phyloP scores from a whole-genome alignment of 2,329 filamentous ascomycete species.

The Fusarium pseudograminearum region DNA sequence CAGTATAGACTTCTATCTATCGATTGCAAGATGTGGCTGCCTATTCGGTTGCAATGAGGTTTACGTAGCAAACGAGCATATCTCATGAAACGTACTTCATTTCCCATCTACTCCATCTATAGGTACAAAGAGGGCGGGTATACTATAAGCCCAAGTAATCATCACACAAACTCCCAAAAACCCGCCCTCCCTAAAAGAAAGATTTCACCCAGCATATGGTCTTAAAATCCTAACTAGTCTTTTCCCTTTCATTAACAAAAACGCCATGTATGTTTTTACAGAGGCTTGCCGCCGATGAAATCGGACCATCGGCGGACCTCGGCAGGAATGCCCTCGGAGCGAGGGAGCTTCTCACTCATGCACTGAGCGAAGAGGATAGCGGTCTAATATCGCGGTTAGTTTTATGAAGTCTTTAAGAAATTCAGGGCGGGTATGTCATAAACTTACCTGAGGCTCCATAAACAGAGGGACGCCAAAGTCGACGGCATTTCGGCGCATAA shows the following conservation, averaged over 20 bases:
- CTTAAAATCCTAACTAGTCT: conserved; percentile 1
- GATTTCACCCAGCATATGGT: conserved; percentile 18
- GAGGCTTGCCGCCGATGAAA: conserved; percentile 88
- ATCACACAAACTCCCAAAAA: conserved; percentile 27
- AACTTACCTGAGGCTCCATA: conserved; percentile 93
- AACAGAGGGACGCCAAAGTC: conserved; percentile 98
- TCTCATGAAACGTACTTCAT: conserved; percentile 26
- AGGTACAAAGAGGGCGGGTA: conserved; percentile 28
- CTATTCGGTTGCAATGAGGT: too few relatives aligned
- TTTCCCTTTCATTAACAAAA: conserved; percentile 41
- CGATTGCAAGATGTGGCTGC: too few relatives aligned
- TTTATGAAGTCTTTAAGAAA: conserved; percentile 32
- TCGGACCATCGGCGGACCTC: conserved; percentile 97
- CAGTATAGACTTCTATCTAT: too few relatives aligned
- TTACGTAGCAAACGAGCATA: too few relatives aligned
- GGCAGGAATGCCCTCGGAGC: conserved; percentile 85
- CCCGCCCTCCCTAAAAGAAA: conserved; percentile 16
- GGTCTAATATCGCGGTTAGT: conserved; percentile 70
- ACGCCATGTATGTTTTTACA: conserved; percentile 64
- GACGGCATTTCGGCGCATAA: conserved; percentile 97
- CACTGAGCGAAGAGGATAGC: conserved; percentile 95
- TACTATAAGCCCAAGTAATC: conserved; percentile 26
- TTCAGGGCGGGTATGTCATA: background rate
- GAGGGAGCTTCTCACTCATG: conserved; percentile 95
- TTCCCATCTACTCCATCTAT: conserved; percentile 43